Evolutionary conservation across 495 filamentous ascomycete genomes (phyloP), one percentile per base, ranked within the genome.

Genomic region (Tuber umbilicatum): DNA sequence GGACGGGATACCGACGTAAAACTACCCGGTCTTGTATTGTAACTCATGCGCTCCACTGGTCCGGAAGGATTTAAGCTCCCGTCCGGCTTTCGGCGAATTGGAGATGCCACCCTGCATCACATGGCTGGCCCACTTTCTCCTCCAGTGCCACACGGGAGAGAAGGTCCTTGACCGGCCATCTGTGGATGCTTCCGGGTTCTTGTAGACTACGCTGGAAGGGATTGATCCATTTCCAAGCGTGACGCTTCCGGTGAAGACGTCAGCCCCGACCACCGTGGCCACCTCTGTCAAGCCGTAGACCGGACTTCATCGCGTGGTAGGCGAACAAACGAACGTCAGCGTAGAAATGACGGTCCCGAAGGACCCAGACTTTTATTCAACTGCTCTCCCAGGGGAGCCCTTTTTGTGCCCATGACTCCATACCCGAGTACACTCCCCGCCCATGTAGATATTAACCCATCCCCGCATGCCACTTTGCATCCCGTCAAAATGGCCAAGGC

Each of bases 101-200:
- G 86, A 86, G 68, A 93, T 83, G 81, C 92, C 91, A 83, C 89
- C 89, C 80, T 90, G 89, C 64, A 90, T 86, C 74, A 92, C 85
- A 80, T 92, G 90, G 5, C 81, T 92, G 90, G 5, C 88, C 85
- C 69, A 88, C 86, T 82, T 92, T 92, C 70, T 92, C 91, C 78
- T 90, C 85, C 60, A 90, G 86, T 0, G 88, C 92, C 91, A 93
- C 92, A 37, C 89, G 85, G 2, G 87, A 86, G 73, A 93, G 76
- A 37, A 93, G 84, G 81, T 92, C 90, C 14, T 85, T 81, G 12
- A 93, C 87, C 91, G 85, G 70, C 85, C 86, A 68, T 91, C 90
- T 19, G 91, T 86, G 6, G 86, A 78, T 0, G 88, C 88, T 31
- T 83, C 83, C 0, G 91, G 83, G 81, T 92, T 85, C 79, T 91